phyloP scores from a whole-genome alignment of 208 protist species.

The Phytomonas serpens region DNA sequence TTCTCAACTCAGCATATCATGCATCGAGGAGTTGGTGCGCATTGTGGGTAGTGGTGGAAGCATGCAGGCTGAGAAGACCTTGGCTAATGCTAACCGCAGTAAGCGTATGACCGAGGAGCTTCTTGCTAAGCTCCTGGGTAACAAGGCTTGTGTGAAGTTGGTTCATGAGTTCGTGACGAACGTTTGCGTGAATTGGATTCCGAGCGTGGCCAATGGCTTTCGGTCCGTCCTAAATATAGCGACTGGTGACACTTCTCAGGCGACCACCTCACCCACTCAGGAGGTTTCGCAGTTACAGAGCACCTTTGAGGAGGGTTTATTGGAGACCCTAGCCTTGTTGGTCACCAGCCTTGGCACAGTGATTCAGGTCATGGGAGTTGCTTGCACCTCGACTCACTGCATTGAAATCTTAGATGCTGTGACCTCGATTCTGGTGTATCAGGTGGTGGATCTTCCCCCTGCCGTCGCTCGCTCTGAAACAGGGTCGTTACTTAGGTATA shows the following conservation, averaged over 20 bases:
- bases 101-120: conserved; percentile 57
- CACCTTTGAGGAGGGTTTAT: conserved; percentile 17
- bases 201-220: conserved; percentile 23
- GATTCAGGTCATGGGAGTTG: conserved; percentile 60
- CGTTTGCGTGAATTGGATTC: conserved; percentile 39
- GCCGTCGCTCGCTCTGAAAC: conserved; percentile 18
- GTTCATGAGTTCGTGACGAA: conserved; percentile 50
- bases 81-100: conserved; percentile 70
- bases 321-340: conserved; percentile 27
- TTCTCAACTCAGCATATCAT: conserved; percentile 40
- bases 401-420: conserved; percentile 40
- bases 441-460: conserved; percentile 42
- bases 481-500: conserved; percentile 43
- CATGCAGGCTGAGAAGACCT: conserved; percentile 77
- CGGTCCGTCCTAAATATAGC: neutral
- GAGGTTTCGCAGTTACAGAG: neutral
- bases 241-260: conserved; percentile 12
- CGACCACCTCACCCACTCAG: neutral
- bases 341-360: conserved; percentile 46
- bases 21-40: conserved; percentile 77
- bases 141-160: conserved; percentile 47
- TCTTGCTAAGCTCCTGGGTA: conserved; percentile 78
- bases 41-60: conserved; percentile 82
- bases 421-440: conserved; percentile 37
- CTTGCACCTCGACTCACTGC: conserved; percentile 47